Evolutionary conservation across 78 protist genomes (phyloP).

Genomic region (Parvularia atlantis): DNA sequence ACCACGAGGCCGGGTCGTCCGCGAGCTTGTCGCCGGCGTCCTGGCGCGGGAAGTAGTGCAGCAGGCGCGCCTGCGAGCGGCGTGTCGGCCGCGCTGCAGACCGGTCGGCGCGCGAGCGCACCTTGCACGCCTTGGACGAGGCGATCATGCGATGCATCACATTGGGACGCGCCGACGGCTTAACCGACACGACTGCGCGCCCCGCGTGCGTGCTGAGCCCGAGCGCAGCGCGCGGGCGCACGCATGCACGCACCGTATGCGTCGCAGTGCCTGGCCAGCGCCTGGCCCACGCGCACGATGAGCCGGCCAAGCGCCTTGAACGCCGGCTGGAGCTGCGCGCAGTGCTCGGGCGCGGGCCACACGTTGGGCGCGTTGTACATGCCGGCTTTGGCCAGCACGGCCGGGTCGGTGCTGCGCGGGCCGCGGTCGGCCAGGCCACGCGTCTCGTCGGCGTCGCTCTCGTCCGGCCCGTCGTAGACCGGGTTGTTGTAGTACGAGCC

Average conservation of each 20-base stretch:
- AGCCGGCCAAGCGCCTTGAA: not conserved
- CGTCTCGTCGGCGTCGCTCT: not conserved
- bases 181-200: too few relatives aligned
- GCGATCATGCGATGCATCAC: too few relatives aligned
- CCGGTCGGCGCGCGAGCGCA: too few relatives aligned
- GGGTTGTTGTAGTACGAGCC: constrained; percentile 9
- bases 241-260: too few relatives aligned
- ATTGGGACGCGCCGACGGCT: too few relatives aligned
- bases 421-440: too few relatives aligned
- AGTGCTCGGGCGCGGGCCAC: constrained; percentile 3
- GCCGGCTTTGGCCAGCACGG: not conserved
- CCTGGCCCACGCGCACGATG: not conserved
- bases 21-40: not conserved
- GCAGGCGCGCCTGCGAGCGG: not conserved
- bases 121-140: too few relatives aligned
- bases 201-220: too few relatives aligned
- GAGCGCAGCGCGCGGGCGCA: too few relatives aligned
- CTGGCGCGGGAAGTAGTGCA: constrained; percentile 1
- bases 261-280: not conserved
- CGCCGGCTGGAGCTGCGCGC: not conserved
- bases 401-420: not conserved
- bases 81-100: too few relatives aligned
- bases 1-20: constrained; percentile 3
- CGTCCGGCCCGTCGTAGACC: not conserved
- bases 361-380: not conserved